Evolutionary conservation across 169 alveolate genomes (phyloP).

Genomic region (Miamiensis avidus): DNA sequence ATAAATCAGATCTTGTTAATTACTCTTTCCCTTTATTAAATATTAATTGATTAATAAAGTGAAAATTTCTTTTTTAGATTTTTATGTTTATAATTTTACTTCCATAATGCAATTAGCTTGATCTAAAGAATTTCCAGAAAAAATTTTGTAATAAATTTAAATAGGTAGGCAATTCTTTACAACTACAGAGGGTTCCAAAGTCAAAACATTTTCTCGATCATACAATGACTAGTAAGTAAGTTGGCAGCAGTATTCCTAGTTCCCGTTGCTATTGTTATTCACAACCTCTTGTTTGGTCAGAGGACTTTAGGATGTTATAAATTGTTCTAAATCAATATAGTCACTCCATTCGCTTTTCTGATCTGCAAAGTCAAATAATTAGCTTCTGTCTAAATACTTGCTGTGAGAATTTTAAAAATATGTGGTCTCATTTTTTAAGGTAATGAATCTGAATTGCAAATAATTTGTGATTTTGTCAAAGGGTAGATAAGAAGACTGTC

Average conservation of each 20-base stretch:
- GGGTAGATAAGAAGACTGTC: neutral
- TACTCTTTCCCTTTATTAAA: neutral
- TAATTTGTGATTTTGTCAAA: neutral
- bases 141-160: no score
- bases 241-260: neutral
- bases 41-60: no score
- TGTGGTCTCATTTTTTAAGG: no score
- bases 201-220: neutral
- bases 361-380: neutral
- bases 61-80: no score
- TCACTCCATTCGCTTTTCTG: neutral
- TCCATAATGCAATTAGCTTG: neutral
- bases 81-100: neutral
- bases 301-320: neutral
- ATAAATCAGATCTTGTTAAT: neutral
- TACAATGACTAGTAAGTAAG: neutral
- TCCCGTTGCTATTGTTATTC: neutral
- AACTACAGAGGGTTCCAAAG: neutral
- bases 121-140: neutral
- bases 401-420: no score
- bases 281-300: no score
- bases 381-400: neutral
- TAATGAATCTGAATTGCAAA: neutral
- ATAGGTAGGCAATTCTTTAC: neutral
- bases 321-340: neutral